Base-by-base conservation (phyloP, 768 basidiomycete genomes). In the Panaeolus papilionaceus region DNA sequence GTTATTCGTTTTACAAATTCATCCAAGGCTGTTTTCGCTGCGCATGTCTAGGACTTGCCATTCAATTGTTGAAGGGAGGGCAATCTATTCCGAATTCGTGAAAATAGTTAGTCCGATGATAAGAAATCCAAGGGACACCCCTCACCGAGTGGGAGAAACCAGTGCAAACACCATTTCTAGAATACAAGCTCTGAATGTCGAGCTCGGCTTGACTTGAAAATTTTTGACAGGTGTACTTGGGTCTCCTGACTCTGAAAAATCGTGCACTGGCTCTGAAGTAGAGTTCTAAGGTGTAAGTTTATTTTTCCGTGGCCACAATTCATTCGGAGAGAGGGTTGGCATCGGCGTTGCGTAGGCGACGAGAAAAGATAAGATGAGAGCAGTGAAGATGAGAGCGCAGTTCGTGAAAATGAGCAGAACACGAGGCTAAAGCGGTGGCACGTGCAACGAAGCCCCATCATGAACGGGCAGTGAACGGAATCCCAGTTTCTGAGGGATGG, bases 51-150 rank as follows among this genome's bases (percentile, higher is more conserved):
- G 33, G 33, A 33, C 33, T 33, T 33, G 33, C 33, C 33, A 33
- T 33, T 33, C 33, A 33, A 33, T 33, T 33, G 33, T 33, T 33
- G 33, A 33, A 40, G 39, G 18, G 16, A 16, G 20, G 4, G 20
- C 1, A 49, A 20, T 49, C 47, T 49, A 18, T 44, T 42, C 10
- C 11, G 40, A 10, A 8, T 18, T 16, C 14, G 54, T 33, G 20
- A 58, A 58, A 58, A 33, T 16, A 28, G 16, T 58, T 58, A 58
- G 33, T 37, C 54, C 54, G 54, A 58, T 33, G 26, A 49, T 49
- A 26, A 49, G 47, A 49, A 49, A 49, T 10, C 14, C 8, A 14
- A 58, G 26, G 14, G 11, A 28, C 33, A 58, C 10, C 14, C 16
- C 4, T 10, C 8, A 58, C 28, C 10, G 11, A 58, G 54, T 58